Evolutionary conservation across 306 rosid species (phyloP).

Genomic region (Herpetospermum pedunculosum): DNA sequence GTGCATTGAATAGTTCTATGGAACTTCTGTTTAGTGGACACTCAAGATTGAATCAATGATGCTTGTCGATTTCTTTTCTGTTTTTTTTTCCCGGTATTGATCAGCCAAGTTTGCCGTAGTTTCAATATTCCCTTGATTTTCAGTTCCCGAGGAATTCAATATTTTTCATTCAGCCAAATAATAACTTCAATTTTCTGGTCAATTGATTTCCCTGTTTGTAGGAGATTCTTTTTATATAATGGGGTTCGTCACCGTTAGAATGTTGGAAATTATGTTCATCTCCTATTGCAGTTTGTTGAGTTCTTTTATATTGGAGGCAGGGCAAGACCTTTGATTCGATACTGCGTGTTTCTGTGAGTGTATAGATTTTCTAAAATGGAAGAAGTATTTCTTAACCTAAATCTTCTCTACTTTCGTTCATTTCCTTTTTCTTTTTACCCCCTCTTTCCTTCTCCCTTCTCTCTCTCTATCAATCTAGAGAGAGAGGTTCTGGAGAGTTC

Average conservation of each 20-base stretch:
- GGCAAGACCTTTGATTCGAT: neutral
- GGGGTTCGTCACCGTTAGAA: neutral
- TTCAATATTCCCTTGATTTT: neutral
- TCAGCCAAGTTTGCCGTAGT: neutral
- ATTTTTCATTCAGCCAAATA: neutral
- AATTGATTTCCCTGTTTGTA: neutral
- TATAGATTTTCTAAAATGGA: neutral
- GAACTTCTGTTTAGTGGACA: neutral
- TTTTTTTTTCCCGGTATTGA: neutral
- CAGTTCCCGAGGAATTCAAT: neutral
- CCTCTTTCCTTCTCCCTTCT: neutral
- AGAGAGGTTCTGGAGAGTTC: neutral
- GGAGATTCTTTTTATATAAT: neutral
- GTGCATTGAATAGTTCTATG: neutral
- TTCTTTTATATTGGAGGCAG: neutral
- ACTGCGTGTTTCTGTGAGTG: neutral
- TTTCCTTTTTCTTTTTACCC: neutral
- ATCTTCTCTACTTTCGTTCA: neutral
- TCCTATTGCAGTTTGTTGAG: neutral
- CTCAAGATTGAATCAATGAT: neutral
- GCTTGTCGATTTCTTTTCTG: neutral
- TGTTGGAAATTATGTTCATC: neutral
- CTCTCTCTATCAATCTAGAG: too few relatives aligned
- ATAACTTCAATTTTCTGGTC: neutral
- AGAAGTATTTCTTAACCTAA: neutral